phyloP scores from a whole-genome alignment of 1,284 basidiomycete species.

The Cutaneotrichosporon sp. region DNA sequence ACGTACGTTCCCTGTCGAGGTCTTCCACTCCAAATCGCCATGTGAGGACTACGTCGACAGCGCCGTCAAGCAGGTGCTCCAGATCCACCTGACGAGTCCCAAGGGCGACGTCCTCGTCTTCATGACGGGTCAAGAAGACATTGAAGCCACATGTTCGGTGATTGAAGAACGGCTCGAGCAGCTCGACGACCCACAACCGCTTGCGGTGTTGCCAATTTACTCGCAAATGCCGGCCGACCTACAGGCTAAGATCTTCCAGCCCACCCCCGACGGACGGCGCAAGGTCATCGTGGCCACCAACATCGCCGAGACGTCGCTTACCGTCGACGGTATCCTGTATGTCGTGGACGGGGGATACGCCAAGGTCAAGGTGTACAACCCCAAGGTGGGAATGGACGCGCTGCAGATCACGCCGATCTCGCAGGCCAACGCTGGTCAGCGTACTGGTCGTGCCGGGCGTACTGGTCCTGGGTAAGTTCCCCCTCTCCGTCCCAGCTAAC shows the following conservation, averaged over 20 bases:
- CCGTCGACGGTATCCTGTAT: conserved; percentile 97
- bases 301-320: conserved; percentile 97
- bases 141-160: conserved; percentile 90
- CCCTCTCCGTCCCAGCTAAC: neutral
- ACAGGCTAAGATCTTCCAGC: conserved; percentile 96
- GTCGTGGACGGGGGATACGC: conserved; percentile 96
- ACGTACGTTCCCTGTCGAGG: conserved; percentile 97
- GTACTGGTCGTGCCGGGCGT: conserved; percentile 91
- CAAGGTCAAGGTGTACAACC: conserved; percentile 98
- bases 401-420: conserved; percentile 98
- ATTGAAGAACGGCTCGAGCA: conserved; percentile 86
- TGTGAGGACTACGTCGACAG: conserved; percentile 99
- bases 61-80: conserved; percentile 94
- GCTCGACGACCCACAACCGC: conserved; percentile 79
- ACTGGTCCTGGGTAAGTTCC: conserved; percentile 76
- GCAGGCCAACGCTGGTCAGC: conserved; percentile 94
- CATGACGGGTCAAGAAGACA: conserved; percentile 99
- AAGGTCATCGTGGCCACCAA: conserved; percentile 99
- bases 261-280: conserved; percentile 87
- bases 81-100: conserved; percentile 92
- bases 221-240: conserved; percentile 99
- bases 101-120: conserved; percentile 96
- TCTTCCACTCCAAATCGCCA: conserved; percentile 91
- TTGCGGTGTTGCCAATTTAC: conserved; percentile 93
- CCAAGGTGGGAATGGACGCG: conserved; percentile 98